Evolutionary conservation across 2,329 filamentous ascomycete species (phyloP).

Genomic region (Claviceps spartinae): DNA sequence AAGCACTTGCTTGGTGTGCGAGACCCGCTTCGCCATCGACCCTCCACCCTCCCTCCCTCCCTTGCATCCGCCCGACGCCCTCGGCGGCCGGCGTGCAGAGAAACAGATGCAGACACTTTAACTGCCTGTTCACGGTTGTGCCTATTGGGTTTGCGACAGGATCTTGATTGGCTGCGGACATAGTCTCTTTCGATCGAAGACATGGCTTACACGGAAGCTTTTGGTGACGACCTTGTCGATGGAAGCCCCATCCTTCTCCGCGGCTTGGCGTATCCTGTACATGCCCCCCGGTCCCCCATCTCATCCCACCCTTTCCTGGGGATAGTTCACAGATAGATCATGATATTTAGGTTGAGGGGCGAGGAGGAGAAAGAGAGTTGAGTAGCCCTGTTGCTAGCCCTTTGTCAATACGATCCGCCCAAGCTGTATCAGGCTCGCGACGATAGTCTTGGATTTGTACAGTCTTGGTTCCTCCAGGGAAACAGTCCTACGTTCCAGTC

Average conservation of each 20-base stretch:
- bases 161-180: slow-evolving; percentile 16
- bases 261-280: slow-evolving; percentile 1
- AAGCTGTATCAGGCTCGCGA: slow-evolving; percentile 17
- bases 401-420: slow-evolving; percentile 21
- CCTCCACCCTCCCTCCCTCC: slow-evolving; percentile 22
- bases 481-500: slow-evolving; percentile 24
- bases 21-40: slow-evolving; percentile 13
- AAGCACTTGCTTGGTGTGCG: slow-evolving; percentile 8
- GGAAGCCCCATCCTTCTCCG: slow-evolving; percentile 1
- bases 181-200: slow-evolving; percentile 12
- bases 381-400: slow-evolving; percentile 14
- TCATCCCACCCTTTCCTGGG: slow-evolving; percentile 5
- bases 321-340: slow-evolving; percentile 21
- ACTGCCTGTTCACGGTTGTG: slow-evolving; percentile 15
- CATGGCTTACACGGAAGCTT: slow-evolving; percentile 7
- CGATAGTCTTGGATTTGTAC: slow-evolving; percentile 26
- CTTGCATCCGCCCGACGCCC: slow-evolving; percentile 21
- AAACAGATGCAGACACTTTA: slow-evolving; percentile 14
- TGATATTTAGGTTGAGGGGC: slow-evolving; percentile 19
- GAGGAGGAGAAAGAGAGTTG: slow-evolving; percentile 9
- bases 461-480: slow-evolving; percentile 18
- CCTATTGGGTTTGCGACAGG: slow-evolving; percentile 14
- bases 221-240: slow-evolving; percentile 11
- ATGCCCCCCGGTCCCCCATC: slow-evolving; percentile 8
- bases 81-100: slow-evolving; percentile 10